A percentile compares a stretch with the other conserved stretches of the same genome.
These are phyloP conservation scores for Beta macrorhiza DNA, from an alignment of 179 eudicot species.

Conservation along the genomic window DNA sequence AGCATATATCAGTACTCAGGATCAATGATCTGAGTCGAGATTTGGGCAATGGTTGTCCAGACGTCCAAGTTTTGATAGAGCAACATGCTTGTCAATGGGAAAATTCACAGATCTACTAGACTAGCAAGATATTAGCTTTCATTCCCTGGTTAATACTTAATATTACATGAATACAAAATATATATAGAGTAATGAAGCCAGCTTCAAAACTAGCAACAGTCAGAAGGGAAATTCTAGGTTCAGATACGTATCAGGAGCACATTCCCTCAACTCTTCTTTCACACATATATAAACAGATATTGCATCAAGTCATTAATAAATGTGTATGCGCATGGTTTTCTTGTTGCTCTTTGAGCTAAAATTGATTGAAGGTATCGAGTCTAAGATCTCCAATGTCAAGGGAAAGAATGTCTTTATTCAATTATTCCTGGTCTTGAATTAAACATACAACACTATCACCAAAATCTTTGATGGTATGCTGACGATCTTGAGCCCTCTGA, in stretches of 20 bases:
- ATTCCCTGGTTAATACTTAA: neutral
- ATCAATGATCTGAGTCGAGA: neutral
- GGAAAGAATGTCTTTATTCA: neutral
- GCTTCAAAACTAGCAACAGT: neutral
- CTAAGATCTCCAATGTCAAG: neutral
- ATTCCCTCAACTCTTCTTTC: neutral
- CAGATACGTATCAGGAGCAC: neutral
- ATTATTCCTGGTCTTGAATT: neutral
- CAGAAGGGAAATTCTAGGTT: neutral
- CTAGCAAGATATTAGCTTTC: neutral
- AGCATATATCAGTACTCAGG: conserved; percentile 14
- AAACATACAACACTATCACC: neutral
- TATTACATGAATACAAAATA: neutral
- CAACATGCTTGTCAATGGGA: neutral
- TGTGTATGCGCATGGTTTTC: neutral
- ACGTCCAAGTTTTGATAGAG: neutral
- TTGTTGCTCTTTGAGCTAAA: neutral
- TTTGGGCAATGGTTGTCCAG: neutral
- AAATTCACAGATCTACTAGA: neutral
- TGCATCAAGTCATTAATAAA: neutral
- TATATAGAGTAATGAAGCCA: neutral
- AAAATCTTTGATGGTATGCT: neutral
- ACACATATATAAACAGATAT: neutral
- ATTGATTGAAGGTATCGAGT: neutral
- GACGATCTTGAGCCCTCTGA: neutral